phyloP scores from a whole-genome alignment of 1,284 basidiomycete species.

The Sporisorium sorghi region DNA sequence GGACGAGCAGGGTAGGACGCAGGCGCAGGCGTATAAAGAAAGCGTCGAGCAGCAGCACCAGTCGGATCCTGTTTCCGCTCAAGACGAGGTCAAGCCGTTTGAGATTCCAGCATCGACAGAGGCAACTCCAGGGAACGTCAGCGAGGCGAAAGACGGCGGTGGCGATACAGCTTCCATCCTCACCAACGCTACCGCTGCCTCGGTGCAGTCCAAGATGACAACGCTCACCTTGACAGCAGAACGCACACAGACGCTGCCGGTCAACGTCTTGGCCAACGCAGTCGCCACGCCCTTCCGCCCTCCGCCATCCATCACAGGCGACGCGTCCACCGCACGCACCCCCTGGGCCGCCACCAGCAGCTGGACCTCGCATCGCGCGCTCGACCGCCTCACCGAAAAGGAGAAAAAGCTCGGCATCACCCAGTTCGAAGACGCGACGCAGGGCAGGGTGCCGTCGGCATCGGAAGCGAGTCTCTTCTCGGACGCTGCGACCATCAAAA shows the following conservation, averaged over 20 bases:
- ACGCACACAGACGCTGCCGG: slow-evolving; percentile 28
- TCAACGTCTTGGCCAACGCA: slow-evolving; percentile 36
- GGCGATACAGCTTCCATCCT: slow-evolving; percentile 34
- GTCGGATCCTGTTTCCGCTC: background rate
- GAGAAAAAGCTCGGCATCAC: slow-evolving; percentile 54
- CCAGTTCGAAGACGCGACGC: slow-evolving; percentile 46
- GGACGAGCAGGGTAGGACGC: slow-evolving; percentile 27
- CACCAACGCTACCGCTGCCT: slow-evolving; percentile 29
- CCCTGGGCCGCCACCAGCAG: slow-evolving; percentile 36
- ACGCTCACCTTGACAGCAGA: slow-evolving; percentile 26
- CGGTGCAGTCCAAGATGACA: slow-evolving; percentile 46
- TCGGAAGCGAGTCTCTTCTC: slow-evolving; percentile 41
- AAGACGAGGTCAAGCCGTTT: slow-evolving; percentile 14
- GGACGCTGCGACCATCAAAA: slow-evolving; percentile 33
- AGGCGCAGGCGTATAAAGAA: slow-evolving; percentile 47
- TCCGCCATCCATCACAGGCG: slow-evolving; percentile 40
- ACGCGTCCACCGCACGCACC: slow-evolving; percentile 19
- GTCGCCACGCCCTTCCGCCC: slow-evolving; percentile 29
- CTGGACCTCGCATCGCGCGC: slow-evolving; percentile 41
- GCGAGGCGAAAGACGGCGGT: slow-evolving; percentile 4
- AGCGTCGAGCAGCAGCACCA: slow-evolving; percentile 18
- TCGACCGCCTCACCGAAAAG: slow-evolving; percentile 46
- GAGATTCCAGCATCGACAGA: slow-evolving; percentile 10
- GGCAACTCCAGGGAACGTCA: background rate
- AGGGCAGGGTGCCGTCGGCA: slow-evolving; percentile 45